phyloP scores from a whole-genome alignment of 768 basidiomycete species.

The Russula compacta region DNA sequence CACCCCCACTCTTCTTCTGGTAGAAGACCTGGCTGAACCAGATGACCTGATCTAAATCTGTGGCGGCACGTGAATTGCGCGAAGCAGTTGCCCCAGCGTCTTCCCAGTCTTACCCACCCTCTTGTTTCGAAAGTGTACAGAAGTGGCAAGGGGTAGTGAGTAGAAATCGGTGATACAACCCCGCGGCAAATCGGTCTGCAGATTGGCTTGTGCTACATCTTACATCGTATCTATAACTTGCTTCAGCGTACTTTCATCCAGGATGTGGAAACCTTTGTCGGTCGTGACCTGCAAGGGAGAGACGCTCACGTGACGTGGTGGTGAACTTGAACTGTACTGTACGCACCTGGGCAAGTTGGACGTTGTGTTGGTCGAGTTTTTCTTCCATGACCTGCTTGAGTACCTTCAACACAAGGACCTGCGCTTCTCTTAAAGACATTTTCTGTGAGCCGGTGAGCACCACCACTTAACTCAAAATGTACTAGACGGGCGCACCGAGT shows the following conservation, averaged over 20 bases:
- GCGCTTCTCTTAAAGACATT: slow-evolving; percentile 87
- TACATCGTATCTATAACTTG: slow-evolving; percentile 79
- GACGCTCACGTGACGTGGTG: neutral
- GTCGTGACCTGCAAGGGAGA: slow-evolving; percentile 57
- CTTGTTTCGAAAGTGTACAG: neutral
- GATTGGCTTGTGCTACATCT: slow-evolving; percentile 20
- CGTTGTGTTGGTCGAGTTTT: slow-evolving; percentile 97
- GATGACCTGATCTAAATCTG: neutral
- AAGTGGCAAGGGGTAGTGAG: neutral
- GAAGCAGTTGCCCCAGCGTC: neutral
- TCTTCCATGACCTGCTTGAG: slow-evolving; percentile 99
- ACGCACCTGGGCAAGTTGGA: slow-evolving; percentile 86
- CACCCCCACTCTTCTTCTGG: neutral
- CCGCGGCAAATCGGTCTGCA: neutral
- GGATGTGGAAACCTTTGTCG: slow-evolving; percentile 78
- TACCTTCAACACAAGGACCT: slow-evolving; percentile 75
- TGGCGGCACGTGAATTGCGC: neutral
- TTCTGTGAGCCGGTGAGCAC: slow-evolving; percentile 43
- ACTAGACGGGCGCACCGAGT: slow-evolving; percentile 51
- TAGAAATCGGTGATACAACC: slow-evolving; percentile 3
- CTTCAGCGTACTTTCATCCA: slow-evolving; percentile 74
- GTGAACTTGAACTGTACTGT: neutral
- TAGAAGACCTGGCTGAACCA: neutral
- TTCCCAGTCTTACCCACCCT: neutral
- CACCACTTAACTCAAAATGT: neutral